phyloP scores from a whole-genome alignment of 257 asterid species.

The Jacaranda copaia region DNA sequence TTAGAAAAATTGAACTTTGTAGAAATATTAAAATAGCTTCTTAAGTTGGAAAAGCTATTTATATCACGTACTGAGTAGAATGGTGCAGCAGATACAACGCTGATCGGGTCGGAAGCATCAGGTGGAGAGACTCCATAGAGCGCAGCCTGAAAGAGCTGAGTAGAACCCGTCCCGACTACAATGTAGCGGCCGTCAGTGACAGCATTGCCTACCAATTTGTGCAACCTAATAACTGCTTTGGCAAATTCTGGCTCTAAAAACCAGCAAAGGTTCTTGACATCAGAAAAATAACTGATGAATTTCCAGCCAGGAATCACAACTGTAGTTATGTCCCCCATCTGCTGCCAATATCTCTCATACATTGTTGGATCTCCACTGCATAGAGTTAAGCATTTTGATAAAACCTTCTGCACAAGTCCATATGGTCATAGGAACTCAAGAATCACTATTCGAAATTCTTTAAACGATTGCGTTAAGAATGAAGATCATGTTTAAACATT shows the following conservation, averaged over 20 bases:
- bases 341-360: conserved; percentile 87
- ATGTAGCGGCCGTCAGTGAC: conserved; percentile 72
- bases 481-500: too few relatives aligned
- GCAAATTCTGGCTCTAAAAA: conserved; percentile 85
- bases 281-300: conserved; percentile 89
- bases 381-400: not conserved
- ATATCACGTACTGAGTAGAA: conserved; percentile 76
- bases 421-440: not conserved
- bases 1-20: too few relatives aligned
- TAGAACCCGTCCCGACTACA: conserved; percentile 94
- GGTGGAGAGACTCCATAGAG: conserved; percentile 76
- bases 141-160: conserved; percentile 90
- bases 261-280: conserved; percentile 76
- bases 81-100: conserved; percentile 91
- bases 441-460: not conserved
- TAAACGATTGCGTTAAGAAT: too few relatives aligned
- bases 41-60: too few relatives aligned
- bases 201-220: conserved; percentile 83
- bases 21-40: too few relatives aligned
- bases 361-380: conserved; percentile 95
- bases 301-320: conserved; percentile 87
- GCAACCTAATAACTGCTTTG: conserved; percentile 64
- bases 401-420: not conserved
- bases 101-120: conserved; percentile 66
- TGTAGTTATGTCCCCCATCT: conserved; percentile 69